Base-by-base conservation (phyloP, 805 yeast genomes). In the Kodamaea neixiangensis region DNA sequence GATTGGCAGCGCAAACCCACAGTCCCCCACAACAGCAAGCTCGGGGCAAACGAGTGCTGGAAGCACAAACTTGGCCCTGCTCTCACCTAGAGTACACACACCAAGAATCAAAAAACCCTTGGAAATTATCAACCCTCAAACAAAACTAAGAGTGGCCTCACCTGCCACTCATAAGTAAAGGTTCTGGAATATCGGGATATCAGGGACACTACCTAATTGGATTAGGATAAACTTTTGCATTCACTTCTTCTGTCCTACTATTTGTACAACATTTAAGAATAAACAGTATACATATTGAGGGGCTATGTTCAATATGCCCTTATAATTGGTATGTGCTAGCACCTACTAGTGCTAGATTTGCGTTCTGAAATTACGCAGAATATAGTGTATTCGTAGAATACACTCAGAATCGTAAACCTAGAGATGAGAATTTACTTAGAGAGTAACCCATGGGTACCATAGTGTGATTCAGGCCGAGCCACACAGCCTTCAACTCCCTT, bases 121-220 rank as follows among this genome's bases (percentile, higher is more conserved):
- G 61, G 87, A 83, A 57, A 83, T 83, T 49, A 79, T 83, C 49
- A 81, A 83, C 62, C 87, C 87, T 5, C 80, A 72, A 50, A 81
- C 86, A 5, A 83, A 82, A 46, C 61, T 80, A 69, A 75, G 83
- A 58, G 76, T 83, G 17, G 76, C 70, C 3, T 79, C 84, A 14
- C 84, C 86, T 15, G 75, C 45, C 19, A 42, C 22, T 14, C 39
- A 40, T 15, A 48, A 48, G 42, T 48, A 43, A 33, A 34, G 31
- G 31, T 25, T 25, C 31, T 25, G 31, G 31, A 3, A 25, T 25
- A 25, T 25, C 31, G 42, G 42, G 42, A 18, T 38, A 38, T 38
- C n/a, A 14, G 19, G 42, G 19, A 38, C 42, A 38, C 13, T 38
- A 18, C 41, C 41, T 37, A 37, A 37, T 37, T 15, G 41, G 19